Percentiles rank a stretch among this genome's conserved stretches.
Evolutionary conservation across 495 filamentous ascomycete species (phyloP).

Genomic region (Penicillium nucicola): DNA sequence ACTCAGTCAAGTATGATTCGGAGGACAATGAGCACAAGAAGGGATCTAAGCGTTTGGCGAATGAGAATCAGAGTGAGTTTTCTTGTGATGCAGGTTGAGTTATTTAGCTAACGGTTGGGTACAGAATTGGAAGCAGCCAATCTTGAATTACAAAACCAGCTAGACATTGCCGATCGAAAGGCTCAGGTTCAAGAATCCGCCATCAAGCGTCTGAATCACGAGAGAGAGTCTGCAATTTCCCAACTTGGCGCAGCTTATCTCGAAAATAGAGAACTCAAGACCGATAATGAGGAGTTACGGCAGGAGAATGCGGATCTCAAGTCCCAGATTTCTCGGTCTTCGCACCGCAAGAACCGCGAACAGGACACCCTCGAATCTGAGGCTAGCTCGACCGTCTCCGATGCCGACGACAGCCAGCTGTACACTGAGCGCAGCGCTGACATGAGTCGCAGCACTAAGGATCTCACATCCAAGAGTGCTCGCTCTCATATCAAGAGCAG

Average conservation of each 20-base stretch:
- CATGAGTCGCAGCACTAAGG: slow-evolving; percentile 31
- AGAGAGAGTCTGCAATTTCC: slow-evolving; percentile 62
- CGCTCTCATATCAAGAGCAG: slow-evolving; percentile 28
- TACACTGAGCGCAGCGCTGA: slow-evolving; percentile 36
- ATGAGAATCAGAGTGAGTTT: slow-evolving; percentile 54
- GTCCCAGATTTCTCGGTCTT: slow-evolving; percentile 31
- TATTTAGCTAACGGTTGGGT: slow-evolving; percentile 7
- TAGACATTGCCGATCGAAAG: slow-evolving; percentile 60
- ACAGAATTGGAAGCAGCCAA: slow-evolving; percentile 58
- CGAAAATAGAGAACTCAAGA: slow-evolving; percentile 61
- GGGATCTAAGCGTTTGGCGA: slow-evolving; percentile 34
- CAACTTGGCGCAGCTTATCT: slow-evolving; percentile 62
- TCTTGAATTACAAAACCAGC: slow-evolving; percentile 51
- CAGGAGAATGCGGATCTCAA: slow-evolving; percentile 49
- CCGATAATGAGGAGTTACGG: slow-evolving; percentile 49
- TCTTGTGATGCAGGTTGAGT: background rate
- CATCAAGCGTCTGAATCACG: slow-evolving; percentile 57
- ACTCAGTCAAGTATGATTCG: slow-evolving; percentile 40
- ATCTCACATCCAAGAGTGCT: slow-evolving; percentile 32
- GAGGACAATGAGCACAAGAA: slow-evolving; percentile 36
- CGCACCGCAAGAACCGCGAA: slow-evolving; percentile 22
- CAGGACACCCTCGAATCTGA: slow-evolving; percentile 34
- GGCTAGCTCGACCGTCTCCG: slow-evolving; percentile 21
- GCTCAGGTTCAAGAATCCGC: slow-evolving; percentile 56
- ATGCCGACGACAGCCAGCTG: slow-evolving; percentile 31